Evolutionary conservation across 306 rosid genomes (phyloP).

Genomic region (Vigna trinervia): DNA sequence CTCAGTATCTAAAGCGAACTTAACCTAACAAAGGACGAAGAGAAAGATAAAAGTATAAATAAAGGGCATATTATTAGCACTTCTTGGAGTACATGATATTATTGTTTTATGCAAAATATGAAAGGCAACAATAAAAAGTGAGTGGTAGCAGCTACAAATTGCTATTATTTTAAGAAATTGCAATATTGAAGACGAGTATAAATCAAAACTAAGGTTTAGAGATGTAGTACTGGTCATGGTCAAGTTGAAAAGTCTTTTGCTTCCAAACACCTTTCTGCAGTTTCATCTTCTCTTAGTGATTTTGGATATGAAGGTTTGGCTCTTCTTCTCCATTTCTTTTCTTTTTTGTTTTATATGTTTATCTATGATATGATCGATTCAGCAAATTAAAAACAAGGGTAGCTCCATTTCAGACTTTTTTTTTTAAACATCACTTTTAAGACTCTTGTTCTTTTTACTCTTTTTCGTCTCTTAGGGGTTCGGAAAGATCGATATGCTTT

Average conservation of each 20-base stretch:
- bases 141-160: not conserved
- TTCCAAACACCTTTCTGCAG: slow-evolving; percentile 19
- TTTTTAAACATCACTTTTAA: not conserved
- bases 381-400: slow-evolving; percentile 3
- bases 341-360: not conserved
- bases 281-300: slow-evolving; percentile 27
- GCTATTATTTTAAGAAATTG: slow-evolving; percentile 21
- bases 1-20: not conserved
- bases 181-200: slow-evolving; percentile 13
- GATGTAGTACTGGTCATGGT: not conserved
- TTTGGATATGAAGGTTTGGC: slow-evolving; percentile 35
- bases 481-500: slow-evolving; percentile 17
- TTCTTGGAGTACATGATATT: not conserved
- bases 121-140: slow-evolving; percentile 23
- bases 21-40: not conserved
- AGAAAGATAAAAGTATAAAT: not conserved
- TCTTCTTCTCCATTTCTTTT: not conserved
- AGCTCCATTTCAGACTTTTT: not conserved
- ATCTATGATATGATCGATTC: slow-evolving; percentile 9
- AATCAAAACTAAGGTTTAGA: slow-evolving; percentile 30
- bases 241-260: slow-evolving; percentile 16
- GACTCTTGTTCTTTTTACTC: not conserved
- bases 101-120: slow-evolving; percentile 3
- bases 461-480: slow-evolving; percentile 20
- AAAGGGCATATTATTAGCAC: not conserved